Evolutionary conservation across 176 grass and related monocot genomes (phyloP).

Genomic region (Paspalum vaginatum): DNA sequence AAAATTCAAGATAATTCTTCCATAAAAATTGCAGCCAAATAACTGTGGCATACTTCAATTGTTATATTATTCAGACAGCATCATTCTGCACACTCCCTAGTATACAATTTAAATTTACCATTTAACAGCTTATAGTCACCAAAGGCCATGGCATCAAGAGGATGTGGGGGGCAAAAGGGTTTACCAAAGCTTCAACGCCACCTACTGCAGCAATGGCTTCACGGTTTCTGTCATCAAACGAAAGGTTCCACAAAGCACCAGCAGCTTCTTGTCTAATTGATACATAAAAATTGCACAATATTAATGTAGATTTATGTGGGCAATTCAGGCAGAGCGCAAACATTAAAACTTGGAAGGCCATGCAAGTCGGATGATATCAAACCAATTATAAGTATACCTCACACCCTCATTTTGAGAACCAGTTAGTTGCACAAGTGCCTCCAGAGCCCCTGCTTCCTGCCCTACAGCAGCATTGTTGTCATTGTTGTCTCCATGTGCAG

Average conservation of each 20-base stretch:
- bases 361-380: constrained; percentile 16
- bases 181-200: constrained; percentile 96
- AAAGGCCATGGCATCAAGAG: not conserved
- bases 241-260: constrained; percentile 99
- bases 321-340: constrained; percentile 24
- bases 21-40: constrained; percentile 20
- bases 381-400: constrained; percentile 62
- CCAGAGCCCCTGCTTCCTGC: constrained; percentile 95
- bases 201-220: constrained; percentile 94
- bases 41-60: constrained; percentile 13
- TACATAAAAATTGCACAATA: constrained; percentile 23
- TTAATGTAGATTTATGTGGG: constrained; percentile 35
- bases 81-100: constrained; percentile 17
- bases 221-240: constrained; percentile 99
- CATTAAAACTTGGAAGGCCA: constrained; percentile 29
- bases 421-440: constrained; percentile 92
- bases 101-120: constrained; percentile 10
- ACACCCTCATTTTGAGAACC: constrained; percentile 98
- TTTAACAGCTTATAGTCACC: not conserved
- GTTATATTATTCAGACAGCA: not conserved
- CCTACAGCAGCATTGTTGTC: constrained; percentile 94
- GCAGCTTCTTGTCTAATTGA: constrained; percentile 94
- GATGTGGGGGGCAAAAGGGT: not conserved
- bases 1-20: constrained; percentile 24
- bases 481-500: constrained; percentile 98